Evolutionary conservation across 1,284 basidiomycete species (phyloP).

Genomic region (Trametes sp.): DNA sequence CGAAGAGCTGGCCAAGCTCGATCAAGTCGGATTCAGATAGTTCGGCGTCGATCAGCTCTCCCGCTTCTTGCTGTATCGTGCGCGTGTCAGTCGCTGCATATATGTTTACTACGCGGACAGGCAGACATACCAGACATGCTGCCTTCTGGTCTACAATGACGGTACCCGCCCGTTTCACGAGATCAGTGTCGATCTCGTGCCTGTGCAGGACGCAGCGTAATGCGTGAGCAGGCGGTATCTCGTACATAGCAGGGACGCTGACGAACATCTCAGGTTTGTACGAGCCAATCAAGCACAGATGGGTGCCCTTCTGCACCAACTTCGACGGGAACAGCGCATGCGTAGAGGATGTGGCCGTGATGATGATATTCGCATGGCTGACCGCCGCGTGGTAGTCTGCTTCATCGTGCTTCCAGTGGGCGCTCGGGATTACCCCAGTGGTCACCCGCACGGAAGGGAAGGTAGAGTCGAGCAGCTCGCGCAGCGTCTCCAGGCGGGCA

Average conservation of each 20-base stretch:
- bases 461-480: slow-evolving; percentile 45
- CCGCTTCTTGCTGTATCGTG: slow-evolving; percentile 61
- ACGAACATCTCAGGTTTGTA: slow-evolving; percentile 78
- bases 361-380: slow-evolving; percentile 59
- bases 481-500: slow-evolving; percentile 55
- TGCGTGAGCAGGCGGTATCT: no score
- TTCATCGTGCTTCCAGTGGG: slow-evolving; percentile 17
- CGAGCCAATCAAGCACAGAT: slow-evolving; percentile 84
- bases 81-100: background rate
- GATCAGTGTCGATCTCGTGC: slow-evolving; percentile 68
- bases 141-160: slow-evolving; percentile 78
- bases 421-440: slow-evolving; percentile 15
- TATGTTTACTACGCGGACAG: background rate
- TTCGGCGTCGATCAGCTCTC: slow-evolving; percentile 72
- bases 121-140: slow-evolving; percentile 58
- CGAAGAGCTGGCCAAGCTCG: slow-evolving; percentile 70
- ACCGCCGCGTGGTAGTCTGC: slow-evolving; percentile 42
- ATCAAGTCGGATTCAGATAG: slow-evolving; percentile 48
- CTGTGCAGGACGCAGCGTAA: slow-evolving; percentile 16
- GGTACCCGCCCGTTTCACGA: slow-evolving; percentile 58
- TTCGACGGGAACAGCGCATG: slow-evolving; percentile 72
- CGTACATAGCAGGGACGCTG: background rate
- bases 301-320: slow-evolving; percentile 68
- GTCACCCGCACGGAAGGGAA: slow-evolving; percentile 51
- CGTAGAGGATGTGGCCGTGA: slow-evolving; percentile 82